These are phyloP conservation scores for Talaromyces sp. DNA, from an alignment of 2,329 filamentous ascomycete species.

Conservation along the genomic window DNA sequence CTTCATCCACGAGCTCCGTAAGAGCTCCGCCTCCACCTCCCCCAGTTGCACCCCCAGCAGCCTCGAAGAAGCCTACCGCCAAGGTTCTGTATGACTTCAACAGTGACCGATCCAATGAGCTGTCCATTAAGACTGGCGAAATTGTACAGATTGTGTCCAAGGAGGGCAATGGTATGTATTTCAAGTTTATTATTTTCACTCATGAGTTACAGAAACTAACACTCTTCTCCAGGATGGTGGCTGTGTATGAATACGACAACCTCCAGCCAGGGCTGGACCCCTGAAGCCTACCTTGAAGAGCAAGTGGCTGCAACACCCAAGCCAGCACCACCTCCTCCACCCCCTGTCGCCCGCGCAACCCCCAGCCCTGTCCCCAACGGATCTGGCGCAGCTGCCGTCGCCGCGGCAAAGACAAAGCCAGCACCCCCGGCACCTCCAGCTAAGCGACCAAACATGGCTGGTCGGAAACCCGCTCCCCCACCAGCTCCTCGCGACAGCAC, in stretches of 20 bases:
- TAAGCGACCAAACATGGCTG: conserved; percentile 71
- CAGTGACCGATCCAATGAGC: conserved; percentile 81
- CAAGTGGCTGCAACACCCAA: conserved; percentile 59
- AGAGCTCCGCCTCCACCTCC: conserved; percentile 68
- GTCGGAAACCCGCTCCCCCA: conserved; percentile 70
- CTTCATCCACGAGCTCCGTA: conserved; percentile 62
- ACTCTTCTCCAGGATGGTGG: conserved; percentile 81
- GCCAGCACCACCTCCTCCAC: conserved; percentile 58
- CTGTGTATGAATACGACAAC: conserved; percentile 73
- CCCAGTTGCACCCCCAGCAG: conserved; percentile 61
- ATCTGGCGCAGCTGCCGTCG: conserved; percentile 40
- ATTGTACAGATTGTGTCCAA: conserved; percentile 90
- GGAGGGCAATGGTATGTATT: conserved; percentile 81
- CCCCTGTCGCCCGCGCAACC: conserved; percentile 51
- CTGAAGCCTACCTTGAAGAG: conserved; percentile 91
- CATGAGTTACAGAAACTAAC: conserved; percentile 15
- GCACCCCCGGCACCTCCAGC: conserved; percentile 75
- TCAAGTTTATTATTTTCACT: background rate
- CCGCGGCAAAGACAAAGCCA: conserved; percentile 63
- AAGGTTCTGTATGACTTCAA: conserved; percentile 92
- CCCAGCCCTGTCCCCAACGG: conserved; percentile 67
- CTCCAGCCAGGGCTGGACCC: conserved; percentile 85
- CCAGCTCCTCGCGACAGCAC: conserved; percentile 69
- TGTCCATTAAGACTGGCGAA: conserved; percentile 78
- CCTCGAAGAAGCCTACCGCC: conserved; percentile 72